Conservation (phyloP, 23 red algal species). For the Gracilaria gracilis region DNA sequence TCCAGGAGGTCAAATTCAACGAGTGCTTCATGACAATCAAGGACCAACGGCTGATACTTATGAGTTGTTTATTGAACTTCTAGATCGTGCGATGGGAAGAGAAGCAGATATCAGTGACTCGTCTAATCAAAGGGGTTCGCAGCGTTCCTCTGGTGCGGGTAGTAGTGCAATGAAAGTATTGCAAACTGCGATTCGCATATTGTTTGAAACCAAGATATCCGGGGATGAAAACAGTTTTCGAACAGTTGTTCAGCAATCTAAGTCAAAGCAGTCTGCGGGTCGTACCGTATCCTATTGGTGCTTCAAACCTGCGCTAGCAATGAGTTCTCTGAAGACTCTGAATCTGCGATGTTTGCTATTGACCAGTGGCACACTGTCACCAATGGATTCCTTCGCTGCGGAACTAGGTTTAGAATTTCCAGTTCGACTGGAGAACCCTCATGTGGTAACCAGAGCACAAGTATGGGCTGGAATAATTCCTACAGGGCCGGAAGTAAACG, state of each 20-base stretch:
- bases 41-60: constrained; percentile 54
- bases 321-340: constrained; percentile 47
- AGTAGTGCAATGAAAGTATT: constrained; percentile 48
- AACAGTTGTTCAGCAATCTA: constrained; percentile 68
- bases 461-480: constrained; percentile 63
- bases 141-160: constrained; percentile 2
- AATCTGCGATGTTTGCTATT: constrained; percentile 87
- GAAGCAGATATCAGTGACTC: constrained; percentile 36
- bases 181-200: constrained; percentile 63
- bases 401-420: constrained; percentile 89
- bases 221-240: constrained; percentile 38
- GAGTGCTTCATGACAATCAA: constrained; percentile 26
- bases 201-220: constrained; percentile 39
- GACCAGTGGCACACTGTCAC: constrained; percentile 93
- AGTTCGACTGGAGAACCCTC: constrained; percentile 90
- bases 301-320: constrained; percentile 78
- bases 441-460: constrained; percentile 85
- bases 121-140: background rate
- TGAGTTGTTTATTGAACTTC: constrained; percentile 63
- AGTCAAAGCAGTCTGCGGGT: constrained; percentile 21
- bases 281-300: constrained; percentile 95
- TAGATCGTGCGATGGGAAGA: constrained; percentile 64
- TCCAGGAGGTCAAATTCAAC: constrained; percentile 33
- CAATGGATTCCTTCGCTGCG: constrained; percentile 84
- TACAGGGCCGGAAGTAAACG: constrained; percentile 64